A percentile compares a stretch with the other conserved stretches of the same genome.
phyloP scores from a whole-genome alignment of 139 green algal genomes.

The Yamagishiella unicocca region DNA sequence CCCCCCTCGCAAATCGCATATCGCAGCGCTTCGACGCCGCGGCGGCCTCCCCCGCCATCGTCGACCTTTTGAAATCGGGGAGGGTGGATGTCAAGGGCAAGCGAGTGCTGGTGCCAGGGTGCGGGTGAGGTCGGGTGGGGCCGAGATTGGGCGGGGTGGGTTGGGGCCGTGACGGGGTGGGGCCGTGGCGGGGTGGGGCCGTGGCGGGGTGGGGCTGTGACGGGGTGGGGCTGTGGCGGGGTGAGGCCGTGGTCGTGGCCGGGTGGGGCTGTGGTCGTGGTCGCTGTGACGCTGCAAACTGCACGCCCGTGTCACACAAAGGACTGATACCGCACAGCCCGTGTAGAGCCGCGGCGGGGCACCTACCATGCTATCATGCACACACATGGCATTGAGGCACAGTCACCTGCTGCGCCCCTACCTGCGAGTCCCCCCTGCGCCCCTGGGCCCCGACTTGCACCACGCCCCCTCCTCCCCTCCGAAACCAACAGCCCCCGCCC shows the following conservation, averaged over 20 bases:
- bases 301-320: too few species aligned
- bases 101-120: conserved; percentile 34
- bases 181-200: too few species aligned
- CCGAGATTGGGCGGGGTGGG: not conserved
- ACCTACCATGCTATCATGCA: too few species aligned
- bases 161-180: too few species aligned
- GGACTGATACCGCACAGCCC: too few species aligned
- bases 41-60: not conserved
- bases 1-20: not conserved
- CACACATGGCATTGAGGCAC: not conserved
- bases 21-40: conserved; percentile 5
- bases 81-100: not conserved
- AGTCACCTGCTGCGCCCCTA: not conserved
- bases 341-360: too few species aligned
- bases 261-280: too few species aligned
- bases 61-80: not conserved
- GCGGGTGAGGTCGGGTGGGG: not conserved
- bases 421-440: not conserved
- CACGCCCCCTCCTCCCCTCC: not conserved
- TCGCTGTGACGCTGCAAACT: too few species aligned
- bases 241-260: too few species aligned
- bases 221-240: too few species aligned
- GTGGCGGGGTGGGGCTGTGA: too few species aligned
- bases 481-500: not conserved
- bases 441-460: not conserved